A percentile compares a stretch with the other conserved stretches of the same genome.
phyloP scores from a whole-genome alignment of 2,329 filamentous ascomycete species.

The Malbranchea cinnamomea region DNA sequence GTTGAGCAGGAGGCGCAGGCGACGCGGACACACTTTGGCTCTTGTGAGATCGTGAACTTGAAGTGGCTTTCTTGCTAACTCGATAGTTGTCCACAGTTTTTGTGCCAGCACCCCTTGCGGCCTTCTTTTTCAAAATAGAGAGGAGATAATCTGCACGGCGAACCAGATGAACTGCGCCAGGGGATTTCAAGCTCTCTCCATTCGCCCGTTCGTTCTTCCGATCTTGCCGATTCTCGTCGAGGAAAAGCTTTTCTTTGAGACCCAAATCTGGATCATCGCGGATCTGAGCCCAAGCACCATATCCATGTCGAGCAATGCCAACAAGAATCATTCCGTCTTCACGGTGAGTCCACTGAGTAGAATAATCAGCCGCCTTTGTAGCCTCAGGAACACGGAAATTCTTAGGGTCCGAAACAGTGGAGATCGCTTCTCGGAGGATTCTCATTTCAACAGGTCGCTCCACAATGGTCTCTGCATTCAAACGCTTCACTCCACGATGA shows the following conservation, averaged over 20 bases:
- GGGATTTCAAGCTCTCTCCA: constrained; percentile 48
- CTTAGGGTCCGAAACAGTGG: constrained; percentile 48
- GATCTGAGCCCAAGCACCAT: constrained; percentile 89
- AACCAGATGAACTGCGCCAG: constrained; percentile 92
- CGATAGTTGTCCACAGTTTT: constrained; percentile 80
- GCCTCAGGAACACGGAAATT: constrained; percentile 82
- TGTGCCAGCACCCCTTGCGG: constrained; percentile 57
- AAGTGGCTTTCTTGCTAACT: constrained; percentile 65
- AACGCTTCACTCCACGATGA: constrained; percentile 79
- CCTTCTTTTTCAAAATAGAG: constrained; percentile 84
- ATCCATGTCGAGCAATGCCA: constrained; percentile 84
- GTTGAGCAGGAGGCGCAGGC: constrained; percentile 27
- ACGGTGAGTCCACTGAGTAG: constrained; percentile 76
- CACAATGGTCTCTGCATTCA: constrained; percentile 90
- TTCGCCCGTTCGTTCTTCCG: constrained; percentile 81
- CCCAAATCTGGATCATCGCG: constrained; percentile 79
- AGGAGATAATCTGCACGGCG: constrained; percentile 88
- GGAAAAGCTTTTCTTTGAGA: constrained; percentile 79
- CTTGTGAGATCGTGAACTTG: constrained; percentile 17
- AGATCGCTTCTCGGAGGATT: constrained; percentile 62
- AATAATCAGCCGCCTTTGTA: constrained; percentile 81
- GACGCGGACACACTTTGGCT: constrained; percentile 30
- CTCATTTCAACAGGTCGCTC: constrained; percentile 82
- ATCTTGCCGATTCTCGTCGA: constrained; percentile 96
- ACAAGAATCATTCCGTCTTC: constrained; percentile 97